Base-by-base conservation (phyloP, 441 rosid species). In the Aquilaria agallochum region DNA sequence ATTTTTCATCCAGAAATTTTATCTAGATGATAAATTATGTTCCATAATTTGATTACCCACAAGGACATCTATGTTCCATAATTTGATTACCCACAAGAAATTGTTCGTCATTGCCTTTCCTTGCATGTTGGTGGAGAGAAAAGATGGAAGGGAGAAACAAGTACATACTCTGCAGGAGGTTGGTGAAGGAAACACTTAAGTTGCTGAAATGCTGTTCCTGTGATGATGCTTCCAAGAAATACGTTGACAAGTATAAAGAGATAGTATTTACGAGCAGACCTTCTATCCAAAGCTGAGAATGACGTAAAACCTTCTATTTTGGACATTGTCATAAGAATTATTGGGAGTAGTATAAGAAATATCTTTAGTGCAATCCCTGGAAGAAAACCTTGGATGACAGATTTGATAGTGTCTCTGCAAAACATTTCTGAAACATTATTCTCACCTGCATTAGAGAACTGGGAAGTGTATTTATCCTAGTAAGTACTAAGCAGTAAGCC, bases 301-400 rank as follows among this genome's bases (percentile, higher is more conserved):
- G 97, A 88, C 56, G 80, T 58, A 61, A 72, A 71, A 69, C 96
- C 96, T 81, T 90, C 97, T 9, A 88, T 79, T 63, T 83, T 83
- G 44, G 97, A 84, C 97, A 90, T 90, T 51, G 75, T 53, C 92
- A 88, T 88, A 32, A 90, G 88, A 68, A 90, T 53, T 13, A 77
- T 65, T 52, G 96, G 97, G 62, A 90, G 95, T 54, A 90, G 0
- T 30, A 81, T 77, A 58, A 90, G 95, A 73, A 88, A 90, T 44
- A 90, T 78, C 84, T 88, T 88, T 62, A 90, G 69, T 32, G 90
- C 97, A 59, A 90, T 80, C 58, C 97, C 96, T 1, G 96, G 96
- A 68, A 90, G 95, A 74, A 90, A 81, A 14, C 97, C 97, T 79
- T 90, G 95, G 70, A 86, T 74, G 59, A 90, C 33, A 46, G 97